Percentiles rank a stretch among this genome's conserved stretches.
phyloP scores from a whole-genome alignment of 1,284 basidiomycete species.

The Xerocomus nothofagi region DNA sequence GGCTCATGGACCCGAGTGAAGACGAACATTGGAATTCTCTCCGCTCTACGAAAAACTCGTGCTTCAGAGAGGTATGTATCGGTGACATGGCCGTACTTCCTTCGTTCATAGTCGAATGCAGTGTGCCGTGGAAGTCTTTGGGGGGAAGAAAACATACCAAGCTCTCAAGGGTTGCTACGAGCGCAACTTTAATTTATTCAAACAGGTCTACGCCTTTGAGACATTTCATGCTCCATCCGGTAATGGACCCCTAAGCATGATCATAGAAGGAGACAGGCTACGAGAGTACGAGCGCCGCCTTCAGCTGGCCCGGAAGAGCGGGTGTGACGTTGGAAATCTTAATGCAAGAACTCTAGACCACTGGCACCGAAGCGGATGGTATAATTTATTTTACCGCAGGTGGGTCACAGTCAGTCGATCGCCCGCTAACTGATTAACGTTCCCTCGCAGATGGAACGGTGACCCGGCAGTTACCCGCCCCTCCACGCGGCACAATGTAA shows the following conservation, averaged over 20 bases:
- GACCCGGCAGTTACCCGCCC: slow-evolving; percentile 57
- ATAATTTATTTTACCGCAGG: slow-evolving; percentile 64
- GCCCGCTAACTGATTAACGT: not conserved
- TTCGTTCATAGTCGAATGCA: slow-evolving; percentile 29
- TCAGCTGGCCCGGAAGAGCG: slow-evolving; percentile 56
- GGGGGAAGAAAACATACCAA: slow-evolving; percentile 72
- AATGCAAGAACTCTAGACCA: slow-evolving; percentile 70
- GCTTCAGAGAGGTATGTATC: slow-evolving; percentile 64
- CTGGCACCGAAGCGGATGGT: slow-evolving; percentile 75
- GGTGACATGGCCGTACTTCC: not conserved
- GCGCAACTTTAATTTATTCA: slow-evolving; percentile 77
- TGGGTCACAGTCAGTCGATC: slow-evolving; percentile 26
- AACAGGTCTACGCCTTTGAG: slow-evolving; percentile 73
- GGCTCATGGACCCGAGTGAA: slow-evolving; percentile 67
- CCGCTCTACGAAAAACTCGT: slow-evolving; percentile 73
- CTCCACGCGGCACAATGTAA: slow-evolving; percentile 36
- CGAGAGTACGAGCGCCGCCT: slow-evolving; percentile 66
- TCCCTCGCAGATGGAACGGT: slow-evolving; percentile 52
- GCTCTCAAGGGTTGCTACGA: slow-evolving; percentile 79
- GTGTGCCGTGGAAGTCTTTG: slow-evolving; percentile 69
- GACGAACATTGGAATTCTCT: slow-evolving; percentile 75
- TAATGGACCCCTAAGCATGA: slow-evolving; percentile 38
- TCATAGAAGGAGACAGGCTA: slow-evolving; percentile 58
- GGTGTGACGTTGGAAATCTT: slow-evolving; percentile 67
- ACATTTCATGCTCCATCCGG: slow-evolving; percentile 46